A percentile compares a stretch with the other conserved stretches of the same genome.
phyloP scores from a whole-genome alignment of 2,329 filamentous ascomycete genomes.

The Clonostachys solani region DNA sequence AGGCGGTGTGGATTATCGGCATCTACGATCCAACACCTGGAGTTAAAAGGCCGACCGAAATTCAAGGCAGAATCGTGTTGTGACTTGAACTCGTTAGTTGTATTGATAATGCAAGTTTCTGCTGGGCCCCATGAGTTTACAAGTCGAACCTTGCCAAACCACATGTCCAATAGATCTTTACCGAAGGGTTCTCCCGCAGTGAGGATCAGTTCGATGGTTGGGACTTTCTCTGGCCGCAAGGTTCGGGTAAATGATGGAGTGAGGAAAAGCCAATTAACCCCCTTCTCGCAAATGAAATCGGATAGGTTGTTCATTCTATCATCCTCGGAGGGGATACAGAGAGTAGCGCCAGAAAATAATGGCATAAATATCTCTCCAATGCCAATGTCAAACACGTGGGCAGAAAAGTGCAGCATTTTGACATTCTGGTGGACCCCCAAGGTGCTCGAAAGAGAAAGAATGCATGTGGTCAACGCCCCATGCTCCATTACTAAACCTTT shows the following conservation, averaged over 20 bases:
- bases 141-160: slow-evolving; percentile 4
- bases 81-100: slow-evolving; percentile 1
- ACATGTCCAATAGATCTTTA: slow-evolving; percentile 3
- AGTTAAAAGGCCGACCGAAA: slow-evolving; percentile 4
- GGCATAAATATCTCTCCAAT: slow-evolving; percentile 8
- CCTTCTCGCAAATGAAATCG: slow-evolving; percentile 2
- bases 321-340: slow-evolving; percentile 9
- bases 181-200: slow-evolving; percentile 8
- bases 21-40: slow-evolving; percentile 6
- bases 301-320: slow-evolving; percentile 4
- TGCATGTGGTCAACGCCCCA: slow-evolving; percentile 5
- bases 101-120: slow-evolving; percentile 4
- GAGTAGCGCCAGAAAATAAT: slow-evolving; percentile 5
- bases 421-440: slow-evolving; percentile 2
- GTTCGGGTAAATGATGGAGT: slow-evolving; percentile 2
- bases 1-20: slow-evolving; percentile 1
- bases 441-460: slow-evolving; percentile 1
- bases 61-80: not conserved
- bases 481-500: slow-evolving; percentile 15
- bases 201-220: slow-evolving; percentile 2
- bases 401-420: slow-evolving; percentile 9
- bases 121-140: slow-evolving; percentile 5
- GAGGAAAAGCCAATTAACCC: not conserved
- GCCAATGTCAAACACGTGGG: slow-evolving; percentile 9
- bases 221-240: slow-evolving; percentile 1